Evolutionary conservation across 2,329 filamentous ascomycete genomes (phyloP).

Genomic region (Myriosclerotinia duriaeana): DNA sequence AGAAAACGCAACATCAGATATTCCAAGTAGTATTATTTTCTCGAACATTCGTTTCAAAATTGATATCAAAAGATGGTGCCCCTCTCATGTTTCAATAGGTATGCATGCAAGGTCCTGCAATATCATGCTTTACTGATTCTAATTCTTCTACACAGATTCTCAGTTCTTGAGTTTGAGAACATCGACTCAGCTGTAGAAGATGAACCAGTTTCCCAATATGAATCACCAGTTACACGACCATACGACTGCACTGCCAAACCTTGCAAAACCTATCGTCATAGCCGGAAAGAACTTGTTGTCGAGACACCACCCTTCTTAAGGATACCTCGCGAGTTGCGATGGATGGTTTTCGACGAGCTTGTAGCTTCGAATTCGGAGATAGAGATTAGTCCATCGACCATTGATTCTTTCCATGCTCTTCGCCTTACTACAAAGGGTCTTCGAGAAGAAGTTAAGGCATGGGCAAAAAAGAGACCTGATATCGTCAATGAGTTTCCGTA

Average conservation of each 20-base stretch:
- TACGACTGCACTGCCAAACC: background rate
- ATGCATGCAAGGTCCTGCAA: background rate
- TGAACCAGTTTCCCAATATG: background rate
- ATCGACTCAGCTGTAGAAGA: background rate
- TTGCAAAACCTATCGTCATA: accelerated
- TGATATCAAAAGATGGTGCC: background rate
- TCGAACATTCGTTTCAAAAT: background rate
- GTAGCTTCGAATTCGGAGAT: background rate
- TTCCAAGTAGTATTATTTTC: background rate
- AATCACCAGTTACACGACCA: accelerated
- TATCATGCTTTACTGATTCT: background rate
- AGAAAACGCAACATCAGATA: background rate
- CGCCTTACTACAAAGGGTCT: constrained; percentile 10
- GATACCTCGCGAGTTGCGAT: background rate
- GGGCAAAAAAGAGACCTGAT: background rate
- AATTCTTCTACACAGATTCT: background rate
- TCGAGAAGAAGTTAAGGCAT: background rate
- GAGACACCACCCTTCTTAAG: background rate
- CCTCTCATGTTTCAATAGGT: background rate
- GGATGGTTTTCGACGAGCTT: background rate
- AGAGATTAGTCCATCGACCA: background rate
- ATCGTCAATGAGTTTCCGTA: constrained; percentile 1
- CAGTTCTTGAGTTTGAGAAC: background rate
- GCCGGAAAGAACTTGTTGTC: background rate
- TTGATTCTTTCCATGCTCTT: background rate